Evolutionary conservation across 495 filamentous ascomycete genomes (phyloP).

Genomic region (Lophiostoma macrostomum): DNA sequence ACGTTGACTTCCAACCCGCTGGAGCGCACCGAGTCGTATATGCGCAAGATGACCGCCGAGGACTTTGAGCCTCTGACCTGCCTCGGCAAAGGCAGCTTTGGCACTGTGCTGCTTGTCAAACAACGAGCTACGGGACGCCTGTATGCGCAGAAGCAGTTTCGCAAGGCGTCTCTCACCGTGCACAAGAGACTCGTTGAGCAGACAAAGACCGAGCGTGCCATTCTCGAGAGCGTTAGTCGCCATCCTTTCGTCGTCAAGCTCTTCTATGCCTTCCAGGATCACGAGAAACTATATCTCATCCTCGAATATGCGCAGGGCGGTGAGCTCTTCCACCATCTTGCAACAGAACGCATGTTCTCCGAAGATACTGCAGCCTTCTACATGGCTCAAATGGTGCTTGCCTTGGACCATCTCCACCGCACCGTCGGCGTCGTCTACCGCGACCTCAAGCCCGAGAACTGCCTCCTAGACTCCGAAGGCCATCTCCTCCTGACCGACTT

Average conservation of each 20-base stretch:
- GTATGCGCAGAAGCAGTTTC: constrained; percentile 97
- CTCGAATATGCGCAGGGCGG: constrained; percentile 98
- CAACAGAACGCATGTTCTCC: constrained; percentile 84
- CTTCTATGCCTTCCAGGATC: constrained; percentile 97
- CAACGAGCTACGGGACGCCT: constrained; percentile 81
- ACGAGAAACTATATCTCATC: constrained; percentile 95
- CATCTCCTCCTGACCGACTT: constrained; percentile 96
- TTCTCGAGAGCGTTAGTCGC: constrained; percentile 89
- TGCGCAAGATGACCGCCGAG: constrained; percentile 81
- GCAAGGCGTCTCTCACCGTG: constrained; percentile 87
- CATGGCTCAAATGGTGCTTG: constrained; percentile 96
- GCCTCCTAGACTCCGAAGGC: constrained; percentile 84
- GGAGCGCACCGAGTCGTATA: constrained; percentile 28
- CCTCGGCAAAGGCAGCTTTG: constrained; percentile 92
- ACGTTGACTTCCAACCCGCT: constrained; percentile 46
- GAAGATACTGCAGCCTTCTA: constrained; percentile 90
- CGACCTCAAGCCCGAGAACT: constrained; percentile 97
- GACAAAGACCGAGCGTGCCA: constrained; percentile 91
- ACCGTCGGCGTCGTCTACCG: constrained; percentile 92
- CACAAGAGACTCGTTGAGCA: constrained; percentile 93
- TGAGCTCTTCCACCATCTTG: constrained; percentile 88
- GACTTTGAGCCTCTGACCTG: constrained; percentile 95
- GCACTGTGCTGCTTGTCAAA: constrained; percentile 88
- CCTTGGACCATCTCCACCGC: constrained; percentile 86
- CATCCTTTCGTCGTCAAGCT: constrained; percentile 97